Evolutionary conservation across 2,329 filamentous ascomycete genomes (phyloP).

Genomic region (Rhinocladiella mackenziei): DNA sequence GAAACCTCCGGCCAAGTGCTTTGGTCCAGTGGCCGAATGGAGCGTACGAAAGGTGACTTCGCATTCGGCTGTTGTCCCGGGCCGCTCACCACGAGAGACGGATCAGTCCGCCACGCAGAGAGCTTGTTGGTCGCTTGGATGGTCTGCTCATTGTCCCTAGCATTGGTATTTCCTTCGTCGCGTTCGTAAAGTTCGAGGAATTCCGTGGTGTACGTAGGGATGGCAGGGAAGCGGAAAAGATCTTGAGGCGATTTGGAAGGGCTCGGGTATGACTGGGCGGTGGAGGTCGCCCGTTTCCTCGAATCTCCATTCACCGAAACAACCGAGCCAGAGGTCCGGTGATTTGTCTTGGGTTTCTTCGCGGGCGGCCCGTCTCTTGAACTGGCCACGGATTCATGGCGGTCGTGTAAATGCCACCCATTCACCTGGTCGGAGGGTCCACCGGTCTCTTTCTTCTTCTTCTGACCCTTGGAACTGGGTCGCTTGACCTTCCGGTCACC

Average conservation of each 20-base stretch:
- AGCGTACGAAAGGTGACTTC: constrained; percentile 65
- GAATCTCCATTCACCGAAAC: constrained; percentile 61
- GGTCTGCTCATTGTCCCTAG: constrained; percentile 70
- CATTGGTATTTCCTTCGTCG: constrained; percentile 47
- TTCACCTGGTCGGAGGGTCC: constrained; percentile 60
- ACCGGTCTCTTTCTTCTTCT: constrained; percentile 75
- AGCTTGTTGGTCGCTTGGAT: constrained; percentile 71
- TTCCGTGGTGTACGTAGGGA: constrained; percentile 66
- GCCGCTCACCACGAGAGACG: constrained; percentile 63
- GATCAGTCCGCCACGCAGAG: constrained; percentile 73
- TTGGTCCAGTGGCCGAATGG: constrained; percentile 53
- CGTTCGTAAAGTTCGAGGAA: constrained; percentile 73
- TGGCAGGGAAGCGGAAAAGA: constrained; percentile 58
- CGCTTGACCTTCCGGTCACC: constrained; percentile 70
- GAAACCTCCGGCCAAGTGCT: constrained; percentile 51
- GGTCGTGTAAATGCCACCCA: constrained; percentile 56
- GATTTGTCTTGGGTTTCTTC: constrained; percentile 78
- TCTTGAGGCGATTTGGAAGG: constrained; percentile 61
- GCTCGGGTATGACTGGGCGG: constrained; percentile 61
- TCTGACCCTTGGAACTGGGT: constrained; percentile 73
- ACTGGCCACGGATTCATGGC: constrained; percentile 52
- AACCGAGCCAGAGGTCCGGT: constrained; percentile 73
- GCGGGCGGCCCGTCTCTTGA: constrained; percentile 57
- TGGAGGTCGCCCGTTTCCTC: constrained; percentile 59
- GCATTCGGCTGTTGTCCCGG: constrained; percentile 56